Evolutionary conservation across 169 alveolate genomes (phyloP), one percentile per base, ranked within the genome.

Genomic region (Theileria equi): DNA sequence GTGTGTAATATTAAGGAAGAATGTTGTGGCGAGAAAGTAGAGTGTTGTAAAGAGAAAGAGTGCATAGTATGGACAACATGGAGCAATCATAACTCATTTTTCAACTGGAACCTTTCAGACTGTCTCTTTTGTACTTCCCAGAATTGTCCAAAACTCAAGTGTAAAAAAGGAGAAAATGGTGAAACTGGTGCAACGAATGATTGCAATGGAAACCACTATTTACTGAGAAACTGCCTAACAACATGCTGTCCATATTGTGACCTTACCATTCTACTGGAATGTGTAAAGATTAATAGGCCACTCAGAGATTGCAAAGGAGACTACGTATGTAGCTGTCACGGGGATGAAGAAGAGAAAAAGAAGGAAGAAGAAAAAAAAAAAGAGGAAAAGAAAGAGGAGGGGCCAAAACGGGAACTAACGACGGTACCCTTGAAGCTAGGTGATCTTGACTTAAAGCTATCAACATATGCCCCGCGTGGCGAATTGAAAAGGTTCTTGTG

Each of bases 231-330:
- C 70, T 61, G 83, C 40, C 52, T 57, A 16, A 77, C 50, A 3
- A 54, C 83, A 10, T 10, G 58, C 28, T 72, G 83, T 44, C 53
- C 78, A 0, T 72, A 72, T 26, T 72, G 83, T 44, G 83, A 72
- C 17, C 32, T 61, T 49, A 57, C 55, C 49, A 47, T 72, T 0
- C 44, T 72, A 13, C 1, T 72, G 48, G 83, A 72, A 28, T 72
- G 83, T 25, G 70, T 13, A 1, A 50, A 60, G 38, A 0, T n/a
- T n/a, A n/a, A n/a, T n/a, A n/a, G n/a, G n/a, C n/a, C n/a, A n/a
- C n/a, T n/a, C n/a, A n/a, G n/a, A n/a, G n/a, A n/a, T n/a, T n/a
- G n/a, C n/a, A n/a, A n/a, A n/a, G n/a, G 60, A 5, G 21, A 59
- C 19, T 69, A 72, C 36, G 62, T 26, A 1, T 69, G 81, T 32